Evolutionary conservation across 768 basidiomycete genomes (phyloP), one percentile per base, ranked within the genome.

Genomic region (Hydnomerulius pinastri): DNA sequence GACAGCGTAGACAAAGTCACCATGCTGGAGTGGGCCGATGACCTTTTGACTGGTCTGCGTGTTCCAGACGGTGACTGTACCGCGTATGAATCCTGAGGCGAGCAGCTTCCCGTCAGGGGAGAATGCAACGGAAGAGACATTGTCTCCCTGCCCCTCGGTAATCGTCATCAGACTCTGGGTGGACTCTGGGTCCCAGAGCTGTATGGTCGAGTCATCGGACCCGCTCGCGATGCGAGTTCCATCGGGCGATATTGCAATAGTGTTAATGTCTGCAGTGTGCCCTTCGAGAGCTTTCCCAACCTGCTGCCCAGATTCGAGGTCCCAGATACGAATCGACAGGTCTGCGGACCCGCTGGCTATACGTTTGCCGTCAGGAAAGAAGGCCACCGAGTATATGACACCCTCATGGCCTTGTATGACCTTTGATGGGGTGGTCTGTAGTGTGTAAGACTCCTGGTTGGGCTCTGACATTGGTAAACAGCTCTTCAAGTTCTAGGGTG

Each of bases 161-260:
- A n/a, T n/a, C n/a, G n/a, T n/a, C n/a, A 38, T n/a, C 13, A 7
- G n/a, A 17, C n/a, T 24, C 15, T 15, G 10, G 11, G 44, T 10
- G 3, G 2, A 12, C 32, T 12, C 6, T 33, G 13, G 17, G 32
- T 33, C 44, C 64, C 64, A 65, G 8, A 65, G 12, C 18, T 47
- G 20, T 18, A 57, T 25, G 3, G 27, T 58, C 8, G 24, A 11
- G 43, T 58, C 57, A 30, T 17, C 3, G 17, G 47, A 47, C 12
- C 53, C 53, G 9, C 45, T 50, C 5, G 27, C 42, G 10, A 59
- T 51, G 32, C 43, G 40, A n/a, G 8, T 50, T 9, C 51, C 56
- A 15, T 58, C 53, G n/a, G 56, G 50, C 9, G 56, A 57, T 33
- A 55, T 33, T 8, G 39, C 56, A 2, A 60, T 50, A 41, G 50